Evolutionary conservation across 176 grass and related monocot genomes (phyloP).

Genomic region (Typha latifolia): DNA sequence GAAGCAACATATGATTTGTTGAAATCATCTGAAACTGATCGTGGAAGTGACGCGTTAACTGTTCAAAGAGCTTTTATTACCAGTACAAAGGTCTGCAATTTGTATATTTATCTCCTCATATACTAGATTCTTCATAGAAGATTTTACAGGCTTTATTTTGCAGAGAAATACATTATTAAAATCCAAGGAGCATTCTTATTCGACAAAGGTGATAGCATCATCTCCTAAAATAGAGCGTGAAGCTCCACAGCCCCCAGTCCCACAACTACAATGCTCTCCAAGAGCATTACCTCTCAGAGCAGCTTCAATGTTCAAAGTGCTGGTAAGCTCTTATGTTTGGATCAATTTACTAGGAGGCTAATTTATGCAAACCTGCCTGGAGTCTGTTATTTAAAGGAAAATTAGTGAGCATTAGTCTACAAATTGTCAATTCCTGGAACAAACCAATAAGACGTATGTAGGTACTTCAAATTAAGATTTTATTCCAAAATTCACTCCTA

Average conservation of each 20-base stretch:
- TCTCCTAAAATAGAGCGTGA: constrained; percentile 34
- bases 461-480: no score
- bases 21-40: constrained; percentile 49
- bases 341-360: background rate
- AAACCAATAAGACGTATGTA: no score
- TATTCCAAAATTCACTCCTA: no score
- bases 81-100: constrained; percentile 53
- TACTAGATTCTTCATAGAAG: background rate
- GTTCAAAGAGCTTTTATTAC: constrained; percentile 89
- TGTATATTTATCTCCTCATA: constrained; percentile 12
- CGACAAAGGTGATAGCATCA: constrained; percentile 51
- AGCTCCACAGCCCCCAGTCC: constrained; percentile 28
- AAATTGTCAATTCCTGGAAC: no score
- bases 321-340: constrained; percentile 43
- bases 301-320: constrained; percentile 88
- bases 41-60: constrained; percentile 66
- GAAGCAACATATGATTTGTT: constrained; percentile 42
- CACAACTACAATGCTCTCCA: constrained; percentile 50
- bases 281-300: constrained; percentile 56
- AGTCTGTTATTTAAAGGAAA: no score
- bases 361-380: no score
- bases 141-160: constrained; percentile 19
- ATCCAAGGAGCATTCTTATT: constrained; percentile 59
- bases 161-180: constrained; percentile 56
- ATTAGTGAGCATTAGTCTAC: no score